Percentiles rank a stretch among this genome's conserved stretches.
phyloP scores from a whole-genome alignment of 345 rosid species.

The Erodium maritimum region DNA sequence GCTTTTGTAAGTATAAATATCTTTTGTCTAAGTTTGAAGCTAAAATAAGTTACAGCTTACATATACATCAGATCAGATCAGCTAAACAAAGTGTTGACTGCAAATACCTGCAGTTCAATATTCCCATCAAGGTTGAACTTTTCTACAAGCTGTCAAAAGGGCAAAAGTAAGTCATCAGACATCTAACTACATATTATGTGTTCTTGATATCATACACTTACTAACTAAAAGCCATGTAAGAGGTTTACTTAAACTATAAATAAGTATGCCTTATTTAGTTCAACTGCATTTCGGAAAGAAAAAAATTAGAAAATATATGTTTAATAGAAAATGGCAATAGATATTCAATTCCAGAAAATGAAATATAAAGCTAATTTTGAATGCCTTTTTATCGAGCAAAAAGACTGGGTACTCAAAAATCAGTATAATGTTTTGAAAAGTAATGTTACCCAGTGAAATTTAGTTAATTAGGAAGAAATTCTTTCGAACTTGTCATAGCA shows the following conservation, averaged over 20 bases:
- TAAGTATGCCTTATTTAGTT: too few species aligned
- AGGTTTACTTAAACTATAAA: background rate
- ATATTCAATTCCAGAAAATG: too few species aligned
- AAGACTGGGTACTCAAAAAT: too few species aligned
- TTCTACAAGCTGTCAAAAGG: conserved; percentile 45
- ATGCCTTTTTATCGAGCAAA: too few species aligned
- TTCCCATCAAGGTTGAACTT: conserved; percentile 74
- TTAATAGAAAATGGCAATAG: too few species aligned
- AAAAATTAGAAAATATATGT: too few species aligned
- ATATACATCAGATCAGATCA: background rate
- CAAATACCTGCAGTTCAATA: conserved; percentile 65
- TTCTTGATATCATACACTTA: background rate
- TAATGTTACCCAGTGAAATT: too few species aligned
- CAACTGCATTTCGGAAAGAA: too few species aligned
- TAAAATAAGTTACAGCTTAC: background rate
- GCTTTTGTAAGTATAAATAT: conserved; percentile 8
- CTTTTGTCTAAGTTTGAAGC: conserved; percentile 4
- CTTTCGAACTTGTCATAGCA: too few species aligned
- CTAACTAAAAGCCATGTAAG: background rate
- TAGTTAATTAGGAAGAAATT: too few species aligned
- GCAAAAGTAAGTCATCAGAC: conserved; percentile 17
- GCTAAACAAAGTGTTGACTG: conserved; percentile 1
- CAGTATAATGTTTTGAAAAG: too few species aligned
- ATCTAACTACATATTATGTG: background rate
- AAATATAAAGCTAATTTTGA: too few species aligned